phyloP scores from a whole-genome alignment of 441 rosid genomes.

The Theobroma grandiflorum region DNA sequence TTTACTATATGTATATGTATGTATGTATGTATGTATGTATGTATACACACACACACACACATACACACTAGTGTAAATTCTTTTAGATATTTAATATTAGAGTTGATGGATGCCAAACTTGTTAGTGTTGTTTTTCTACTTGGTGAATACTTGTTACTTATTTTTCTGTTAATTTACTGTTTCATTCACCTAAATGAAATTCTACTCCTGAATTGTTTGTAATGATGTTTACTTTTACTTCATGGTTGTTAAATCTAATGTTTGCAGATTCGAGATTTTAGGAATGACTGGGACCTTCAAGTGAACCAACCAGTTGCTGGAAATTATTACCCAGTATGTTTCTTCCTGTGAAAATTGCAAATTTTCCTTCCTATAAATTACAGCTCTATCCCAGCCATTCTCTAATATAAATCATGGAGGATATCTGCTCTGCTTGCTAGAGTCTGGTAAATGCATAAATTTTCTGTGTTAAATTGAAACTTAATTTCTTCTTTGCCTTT shows the following conservation, averaged over 20 bases:
- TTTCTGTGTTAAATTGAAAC: constrained; percentile 16
- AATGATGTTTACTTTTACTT: constrained; percentile 7
- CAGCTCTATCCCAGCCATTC: constrained; percentile 7
- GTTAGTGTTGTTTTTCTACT: not conserved
- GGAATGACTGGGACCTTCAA: constrained; percentile 77
- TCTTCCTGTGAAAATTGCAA: not conserved
- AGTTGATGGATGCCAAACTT: not conserved
- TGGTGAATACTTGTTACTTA: not conserved
- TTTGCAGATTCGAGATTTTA: constrained; percentile 65
- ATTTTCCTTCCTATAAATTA: not conserved
- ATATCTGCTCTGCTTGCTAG: constrained; percentile 24
- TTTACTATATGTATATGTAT: not conserved
- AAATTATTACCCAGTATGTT: constrained; percentile 75
- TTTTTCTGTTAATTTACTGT: not conserved
- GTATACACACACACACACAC: too few relatives aligned
- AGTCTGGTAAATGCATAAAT: constrained; percentile 16
- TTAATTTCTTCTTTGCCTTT: constrained; percentile 24
- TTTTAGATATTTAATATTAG: not conserved
- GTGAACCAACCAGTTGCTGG: constrained; percentile 78
- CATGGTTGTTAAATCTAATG: constrained; percentile 18
- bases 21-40: too few relatives aligned
- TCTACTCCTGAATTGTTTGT: not conserved
- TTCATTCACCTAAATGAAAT: not conserved
- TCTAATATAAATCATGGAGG: constrained; percentile 15
- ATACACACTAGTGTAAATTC: not conserved